These are phyloP conservation scores for Cryphonectria radicalis DNA, from an alignment of 2,329 filamentous ascomycete species.

Conservation along the genomic window DNA sequence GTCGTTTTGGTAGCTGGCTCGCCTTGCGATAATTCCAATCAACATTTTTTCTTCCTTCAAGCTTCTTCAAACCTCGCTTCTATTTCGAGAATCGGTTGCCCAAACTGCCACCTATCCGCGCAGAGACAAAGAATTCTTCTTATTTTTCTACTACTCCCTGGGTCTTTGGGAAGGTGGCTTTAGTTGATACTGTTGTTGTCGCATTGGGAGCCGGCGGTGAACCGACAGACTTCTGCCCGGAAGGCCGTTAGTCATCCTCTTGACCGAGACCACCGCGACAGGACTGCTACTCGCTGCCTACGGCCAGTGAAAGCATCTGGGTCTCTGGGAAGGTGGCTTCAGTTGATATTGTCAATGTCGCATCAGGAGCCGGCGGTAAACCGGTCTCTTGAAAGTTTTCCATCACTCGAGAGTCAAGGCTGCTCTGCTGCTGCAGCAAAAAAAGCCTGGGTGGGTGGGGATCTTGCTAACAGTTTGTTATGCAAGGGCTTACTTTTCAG, in stretches of 20 bases:
- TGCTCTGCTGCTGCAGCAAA: neutral
- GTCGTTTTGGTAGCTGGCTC: too few species aligned
- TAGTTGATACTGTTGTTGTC: too few species aligned
- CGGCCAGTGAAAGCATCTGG: neutral
- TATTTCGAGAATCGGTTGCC: too few species aligned
- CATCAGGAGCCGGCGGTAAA: neutral
- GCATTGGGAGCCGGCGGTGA: too few species aligned
- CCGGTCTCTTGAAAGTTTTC: neutral
- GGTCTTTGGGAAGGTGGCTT: too few species aligned
- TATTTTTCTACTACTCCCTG: too few species aligned
- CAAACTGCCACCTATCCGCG: too few species aligned
- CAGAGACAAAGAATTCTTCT: too few species aligned
- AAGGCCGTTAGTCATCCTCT: neutral
- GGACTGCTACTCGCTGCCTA: neutral
- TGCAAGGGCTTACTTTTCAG: neutral
- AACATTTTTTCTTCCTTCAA: too few species aligned
- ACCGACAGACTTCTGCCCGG: neutral
- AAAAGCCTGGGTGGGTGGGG: neutral
- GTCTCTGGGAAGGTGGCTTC: neutral
- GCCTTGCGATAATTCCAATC: too few species aligned
- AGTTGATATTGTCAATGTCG: too few species aligned
- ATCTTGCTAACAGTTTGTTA: neutral
- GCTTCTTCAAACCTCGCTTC: too few species aligned
- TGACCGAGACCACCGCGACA: neutral
- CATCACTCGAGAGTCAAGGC: conserved; percentile 1